Percentiles rank a stretch among this genome's conserved stretches.
phyloP scores from a whole-genome alignment of 805 yeast genomes.

The Candida ascalaphidarum region DNA sequence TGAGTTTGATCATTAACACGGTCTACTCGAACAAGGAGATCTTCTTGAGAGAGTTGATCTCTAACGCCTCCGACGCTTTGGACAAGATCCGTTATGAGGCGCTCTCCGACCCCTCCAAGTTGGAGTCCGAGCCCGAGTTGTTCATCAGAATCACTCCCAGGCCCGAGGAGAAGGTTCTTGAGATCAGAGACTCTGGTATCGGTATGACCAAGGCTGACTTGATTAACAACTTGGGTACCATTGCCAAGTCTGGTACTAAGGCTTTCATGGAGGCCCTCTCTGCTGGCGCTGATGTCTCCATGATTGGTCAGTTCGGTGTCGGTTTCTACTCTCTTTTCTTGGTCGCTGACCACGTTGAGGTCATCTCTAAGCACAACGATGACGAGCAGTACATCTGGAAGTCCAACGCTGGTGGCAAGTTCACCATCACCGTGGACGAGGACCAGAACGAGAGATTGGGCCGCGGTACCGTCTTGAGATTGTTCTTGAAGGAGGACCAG shows the following conservation, averaged over 20 bases:
- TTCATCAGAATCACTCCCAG: constrained; percentile 96
- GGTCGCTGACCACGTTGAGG: constrained; percentile 98
- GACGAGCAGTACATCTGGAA: constrained; percentile 99
- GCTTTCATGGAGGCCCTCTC: constrained; percentile 99
- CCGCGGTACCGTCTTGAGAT: constrained; percentile 93
- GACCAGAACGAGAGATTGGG: constrained; percentile 74
- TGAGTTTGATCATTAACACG: constrained; percentile 99
- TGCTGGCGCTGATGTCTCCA: constrained; percentile 99
- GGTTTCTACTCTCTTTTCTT: constrained; percentile 99
- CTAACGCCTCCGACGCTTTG: constrained; percentile 98
- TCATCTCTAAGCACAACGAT: constrained; percentile 95
- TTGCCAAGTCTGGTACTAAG: constrained; percentile 99
- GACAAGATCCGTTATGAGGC: constrained; percentile 98
- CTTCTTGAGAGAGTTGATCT: constrained; percentile 96
- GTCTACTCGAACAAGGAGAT: constrained; percentile 99
- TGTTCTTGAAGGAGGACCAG: constrained; percentile 98
- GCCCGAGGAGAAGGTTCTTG: constrained; percentile 89
- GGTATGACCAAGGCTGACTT: constrained; percentile 99
- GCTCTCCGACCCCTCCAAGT: constrained; percentile 79
- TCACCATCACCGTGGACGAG: constrained; percentile 90
- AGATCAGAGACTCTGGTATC: constrained; percentile 98
- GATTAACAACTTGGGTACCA: constrained; percentile 98
- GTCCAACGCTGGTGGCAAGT: constrained; percentile 99
- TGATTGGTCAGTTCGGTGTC: constrained; percentile 99
- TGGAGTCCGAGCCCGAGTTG: constrained; percentile 92